phyloP scores from a whole-genome alignment of 805 yeast species.

The Monosporozyma solicola region DNA sequence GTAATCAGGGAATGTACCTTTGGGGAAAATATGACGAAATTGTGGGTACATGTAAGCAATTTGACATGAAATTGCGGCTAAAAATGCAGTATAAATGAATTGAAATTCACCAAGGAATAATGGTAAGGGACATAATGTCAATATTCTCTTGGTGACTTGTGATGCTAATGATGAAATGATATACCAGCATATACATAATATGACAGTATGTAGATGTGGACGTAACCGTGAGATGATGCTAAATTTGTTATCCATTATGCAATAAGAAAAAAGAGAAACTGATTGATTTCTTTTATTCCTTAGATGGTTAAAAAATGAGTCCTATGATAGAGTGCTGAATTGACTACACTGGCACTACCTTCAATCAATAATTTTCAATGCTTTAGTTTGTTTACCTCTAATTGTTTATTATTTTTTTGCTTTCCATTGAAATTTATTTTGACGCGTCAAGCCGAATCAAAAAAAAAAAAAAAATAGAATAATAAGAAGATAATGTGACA shows the following conservation, averaged over 20 bases:
- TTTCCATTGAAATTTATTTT: no score
- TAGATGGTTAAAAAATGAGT: no score
- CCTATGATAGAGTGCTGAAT: no score
- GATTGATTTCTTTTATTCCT: not conserved
- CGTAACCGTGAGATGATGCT: slow-evolving; percentile 6
- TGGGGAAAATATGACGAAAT: slow-evolving; percentile 37
- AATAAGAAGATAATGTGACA: not conserved
- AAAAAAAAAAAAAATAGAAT: not conserved
- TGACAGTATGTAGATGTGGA: slow-evolving; percentile 26
- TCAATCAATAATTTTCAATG: no score
- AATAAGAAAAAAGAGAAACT: not conserved
- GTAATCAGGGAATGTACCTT: slow-evolving; percentile 44
- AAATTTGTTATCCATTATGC: not conserved
- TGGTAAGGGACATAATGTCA: slow-evolving; percentile 50
- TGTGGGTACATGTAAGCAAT: slow-evolving; percentile 28
- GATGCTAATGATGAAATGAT: slow-evolving; percentile 53
- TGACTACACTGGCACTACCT: no score
- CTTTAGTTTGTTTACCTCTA: no score
- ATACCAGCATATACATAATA: slow-evolving; percentile 52
- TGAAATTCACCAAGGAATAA: slow-evolving; percentile 58
- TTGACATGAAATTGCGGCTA: slow-evolving; percentile 35
- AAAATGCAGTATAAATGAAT: slow-evolving; percentile 41
- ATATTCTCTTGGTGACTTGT: slow-evolving; percentile 49
- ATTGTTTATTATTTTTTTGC: not conserved
- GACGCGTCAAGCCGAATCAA: not conserved